Evolutionary conservation across 768 basidiomycete genomes (phyloP).

Genomic region (Phlebiopsis gigantea): DNA sequence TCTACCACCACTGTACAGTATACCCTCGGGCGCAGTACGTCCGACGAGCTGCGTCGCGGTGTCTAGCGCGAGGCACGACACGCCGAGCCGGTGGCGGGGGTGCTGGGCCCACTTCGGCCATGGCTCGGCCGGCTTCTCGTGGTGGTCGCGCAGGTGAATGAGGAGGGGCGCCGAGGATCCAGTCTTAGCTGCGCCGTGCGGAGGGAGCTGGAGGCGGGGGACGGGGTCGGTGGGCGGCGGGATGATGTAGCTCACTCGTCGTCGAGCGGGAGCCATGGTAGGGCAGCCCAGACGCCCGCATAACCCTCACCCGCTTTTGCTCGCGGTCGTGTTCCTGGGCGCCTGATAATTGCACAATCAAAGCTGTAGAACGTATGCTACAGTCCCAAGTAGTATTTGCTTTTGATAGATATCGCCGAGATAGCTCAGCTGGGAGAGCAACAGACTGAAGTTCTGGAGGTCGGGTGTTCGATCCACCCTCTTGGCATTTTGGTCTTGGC

Average conservation of each 20-base stretch:
- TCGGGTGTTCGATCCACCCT: too few relatives aligned
- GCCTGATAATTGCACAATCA: too few relatives aligned
- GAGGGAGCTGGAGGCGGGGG: constrained; percentile 67
- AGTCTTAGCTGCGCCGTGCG: constrained; percentile 53
- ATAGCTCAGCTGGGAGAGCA: constrained; percentile 32
- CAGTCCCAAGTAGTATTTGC: too few relatives aligned
- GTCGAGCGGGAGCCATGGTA: constrained; percentile 38
- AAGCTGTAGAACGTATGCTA: too few relatives aligned
- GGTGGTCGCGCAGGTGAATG: constrained; percentile 30
- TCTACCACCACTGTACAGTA: constrained; percentile 84
- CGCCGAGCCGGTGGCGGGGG: constrained; percentile 83
- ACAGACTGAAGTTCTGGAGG: constrained; percentile 32
- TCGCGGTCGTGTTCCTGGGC: too few relatives aligned
- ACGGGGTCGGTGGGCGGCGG: constrained; percentile 62
- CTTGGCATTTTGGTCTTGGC: too few relatives aligned
- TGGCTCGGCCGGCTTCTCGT: constrained; percentile 17
- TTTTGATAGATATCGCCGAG: too few relatives aligned
- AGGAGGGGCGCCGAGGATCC: constrained; percentile 71
- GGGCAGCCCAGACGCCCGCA: too few relatives aligned
- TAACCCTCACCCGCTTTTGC: too few relatives aligned
- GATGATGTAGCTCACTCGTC: constrained; percentile 85
- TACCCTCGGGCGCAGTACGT: constrained; percentile 67
- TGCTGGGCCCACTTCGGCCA: constrained; percentile 32
- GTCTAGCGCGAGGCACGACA: constrained; percentile 85
- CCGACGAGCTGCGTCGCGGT: constrained; percentile 73